Evolutionary conservation across 1,284 basidiomycete species (phyloP).

Genomic region (Fistulinella cinereoalba): DNA sequence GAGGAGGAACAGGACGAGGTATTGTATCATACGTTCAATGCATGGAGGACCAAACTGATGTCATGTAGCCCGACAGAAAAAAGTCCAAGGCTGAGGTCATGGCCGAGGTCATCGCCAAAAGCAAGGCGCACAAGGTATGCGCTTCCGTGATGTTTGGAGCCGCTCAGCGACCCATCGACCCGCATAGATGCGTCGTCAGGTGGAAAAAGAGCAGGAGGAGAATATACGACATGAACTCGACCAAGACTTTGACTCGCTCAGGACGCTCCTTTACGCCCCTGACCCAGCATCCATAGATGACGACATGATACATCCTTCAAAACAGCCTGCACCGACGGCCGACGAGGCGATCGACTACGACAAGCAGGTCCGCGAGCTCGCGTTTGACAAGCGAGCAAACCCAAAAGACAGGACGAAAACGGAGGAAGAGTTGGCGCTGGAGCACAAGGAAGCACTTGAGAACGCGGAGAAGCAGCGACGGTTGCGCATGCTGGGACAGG

Average conservation of each 20-base stretch:
- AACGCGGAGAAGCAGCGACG: constrained; percentile 80
- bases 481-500: constrained; percentile 85
- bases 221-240: constrained; percentile 88
- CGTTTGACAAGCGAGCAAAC: constrained; percentile 90
- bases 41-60: constrained; percentile 5
- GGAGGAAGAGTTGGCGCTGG: constrained; percentile 88
- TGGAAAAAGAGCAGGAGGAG: constrained; percentile 84
- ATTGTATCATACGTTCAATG: constrained; percentile 7
- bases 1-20: constrained; percentile 55
- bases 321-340: constrained; percentile 2
- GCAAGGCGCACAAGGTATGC: constrained; percentile 87
- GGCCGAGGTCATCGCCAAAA: constrained; percentile 97
- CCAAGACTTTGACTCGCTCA: constrained; percentile 82
- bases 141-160: not conserved
- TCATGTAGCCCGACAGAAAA: constrained; percentile 68
- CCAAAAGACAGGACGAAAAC: constrained; percentile 97
- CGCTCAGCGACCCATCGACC: constrained; percentile 2
- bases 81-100: constrained; percentile 96
- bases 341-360: constrained; percentile 69
- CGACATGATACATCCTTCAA: constrained; percentile 28
- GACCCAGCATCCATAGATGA: constrained; percentile 46
- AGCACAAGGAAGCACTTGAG: constrained; percentile 86
- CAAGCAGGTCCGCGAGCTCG: constrained; percentile 87
- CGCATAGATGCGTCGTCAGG: constrained; percentile 77
- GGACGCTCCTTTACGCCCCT: constrained; percentile 68